These are phyloP conservation scores for Leccinum rimulosum DNA, from an alignment of 768 basidiomycete genomes.

Conservation along the genomic window DNA sequence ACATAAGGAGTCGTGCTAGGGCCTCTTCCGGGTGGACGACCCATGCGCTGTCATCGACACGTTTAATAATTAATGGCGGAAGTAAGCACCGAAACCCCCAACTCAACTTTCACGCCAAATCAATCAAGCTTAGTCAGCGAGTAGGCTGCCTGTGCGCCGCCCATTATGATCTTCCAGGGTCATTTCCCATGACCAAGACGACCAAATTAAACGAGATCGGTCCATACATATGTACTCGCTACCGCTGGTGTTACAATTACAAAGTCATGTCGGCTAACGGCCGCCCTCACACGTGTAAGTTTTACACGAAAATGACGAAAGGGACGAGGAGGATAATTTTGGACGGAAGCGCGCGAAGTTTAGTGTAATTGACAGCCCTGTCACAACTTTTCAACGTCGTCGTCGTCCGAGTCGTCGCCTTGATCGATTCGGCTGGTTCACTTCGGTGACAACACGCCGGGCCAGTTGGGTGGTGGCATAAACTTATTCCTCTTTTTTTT, in stretches of 20 bases:
- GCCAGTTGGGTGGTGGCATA: neutral
- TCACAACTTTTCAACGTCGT: neutral
- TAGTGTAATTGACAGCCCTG: constrained; percentile 20
- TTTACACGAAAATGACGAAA: neutral
- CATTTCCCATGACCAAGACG: neutral
- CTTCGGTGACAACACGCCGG: neutral
- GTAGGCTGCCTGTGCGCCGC: neutral
- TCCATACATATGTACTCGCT: neutral
- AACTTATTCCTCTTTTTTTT: neutral
- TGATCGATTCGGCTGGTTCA: neutral
- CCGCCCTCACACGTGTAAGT: constrained; percentile 4
- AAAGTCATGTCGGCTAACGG: neutral
- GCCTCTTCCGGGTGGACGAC: neutral
- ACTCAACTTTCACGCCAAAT: neutral
- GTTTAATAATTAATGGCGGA: constrained; percentile 9
- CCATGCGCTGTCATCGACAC: neutral
- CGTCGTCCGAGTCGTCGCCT: constrained; percentile 3
- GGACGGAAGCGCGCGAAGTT: constrained; percentile 6
- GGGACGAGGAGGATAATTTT: neutral
- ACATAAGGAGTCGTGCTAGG: neutral
- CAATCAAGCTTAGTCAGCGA: neutral
- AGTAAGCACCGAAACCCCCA: constrained; percentile 2
- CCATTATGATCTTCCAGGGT: neutral
- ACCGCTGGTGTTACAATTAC: neutral
- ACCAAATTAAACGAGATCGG: neutral